Conservation (phyloP, 306 rosid genomes). For the Castanospermum australe region DNA sequence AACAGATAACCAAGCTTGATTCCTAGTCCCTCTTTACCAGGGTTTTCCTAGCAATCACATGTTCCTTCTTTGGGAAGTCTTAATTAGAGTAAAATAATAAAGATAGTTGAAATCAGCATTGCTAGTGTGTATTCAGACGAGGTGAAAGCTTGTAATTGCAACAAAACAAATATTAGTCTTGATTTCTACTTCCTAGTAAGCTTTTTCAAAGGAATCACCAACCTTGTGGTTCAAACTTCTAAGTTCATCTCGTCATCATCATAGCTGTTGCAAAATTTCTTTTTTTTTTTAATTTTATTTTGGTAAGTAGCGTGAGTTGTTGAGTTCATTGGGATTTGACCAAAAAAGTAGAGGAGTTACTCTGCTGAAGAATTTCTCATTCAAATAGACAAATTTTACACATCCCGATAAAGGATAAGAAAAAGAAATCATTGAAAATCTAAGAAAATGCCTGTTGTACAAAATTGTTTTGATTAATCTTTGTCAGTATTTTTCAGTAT, state of each 20-base stretch:
- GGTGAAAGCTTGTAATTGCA: not conserved
- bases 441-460: not conserved
- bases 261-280: too few relatives aligned
- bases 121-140: not conserved
- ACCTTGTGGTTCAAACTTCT: not conserved
- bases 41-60: too few relatives aligned
- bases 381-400: not conserved
- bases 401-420: not conserved
- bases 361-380: not conserved
- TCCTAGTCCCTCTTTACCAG: not conserved
- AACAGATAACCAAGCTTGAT: too few relatives aligned
- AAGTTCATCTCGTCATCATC: not conserved
- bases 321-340: not conserved
- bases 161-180: not conserved
- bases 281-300: not conserved
- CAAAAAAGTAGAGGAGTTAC: not conserved
- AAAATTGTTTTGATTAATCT: not conserved
- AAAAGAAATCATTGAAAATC: not conserved
- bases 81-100: not conserved
- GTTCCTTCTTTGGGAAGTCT: not conserved
- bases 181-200: not conserved
- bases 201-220: not conserved
- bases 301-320: not conserved
- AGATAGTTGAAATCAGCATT: not conserved
- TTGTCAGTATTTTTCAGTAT: not conserved